A percentile compares a stretch with the other conserved stretches of the same genome.
Evolutionary conservation across 2,329 filamentous ascomycete species (phyloP).

Genomic region (Apiospora kogelbergensis): DNA sequence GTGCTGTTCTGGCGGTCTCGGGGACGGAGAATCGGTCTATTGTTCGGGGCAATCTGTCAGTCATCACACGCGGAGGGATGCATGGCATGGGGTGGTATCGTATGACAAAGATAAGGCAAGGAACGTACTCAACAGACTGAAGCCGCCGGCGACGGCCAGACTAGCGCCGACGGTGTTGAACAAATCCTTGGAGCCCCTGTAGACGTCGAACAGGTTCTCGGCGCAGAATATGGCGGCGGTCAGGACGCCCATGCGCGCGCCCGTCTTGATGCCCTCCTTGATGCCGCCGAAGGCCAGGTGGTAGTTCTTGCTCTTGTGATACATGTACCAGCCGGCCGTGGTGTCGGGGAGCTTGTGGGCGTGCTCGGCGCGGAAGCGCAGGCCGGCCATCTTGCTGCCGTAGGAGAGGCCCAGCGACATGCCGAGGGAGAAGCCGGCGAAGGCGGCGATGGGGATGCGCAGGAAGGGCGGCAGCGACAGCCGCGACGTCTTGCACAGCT

Average conservation of each 20-base stretch:
- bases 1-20: constrained; percentile 75
- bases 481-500: constrained; percentile 42
- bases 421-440: constrained; percentile 66
- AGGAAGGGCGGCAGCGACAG: constrained; percentile 63
- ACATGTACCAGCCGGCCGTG: constrained; percentile 92
- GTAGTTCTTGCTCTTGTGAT: constrained; percentile 98
- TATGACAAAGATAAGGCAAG: constrained; percentile 5
- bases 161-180: constrained; percentile 80
- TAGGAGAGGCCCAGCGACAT: constrained; percentile 69
- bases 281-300: constrained; percentile 75
- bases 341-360: constrained; percentile 86
- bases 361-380: constrained; percentile 93
- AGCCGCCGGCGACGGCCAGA: constrained; percentile 79
- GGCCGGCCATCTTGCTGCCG: constrained; percentile 70
- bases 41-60: constrained; percentile 11
- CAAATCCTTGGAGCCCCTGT: constrained; percentile 69
- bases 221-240: constrained; percentile 74
- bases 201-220: constrained; percentile 82
- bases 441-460: constrained; percentile 65
- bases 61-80: not conserved
- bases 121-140: constrained; percentile 79
- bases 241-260: constrained; percentile 68
- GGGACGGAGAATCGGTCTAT: constrained; percentile 77
- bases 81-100: not conserved
- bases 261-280: constrained; percentile 76